Base-by-base conservation (phyloP, 371 early-diverging fungal species). In the Mortierella sp. region DNA sequence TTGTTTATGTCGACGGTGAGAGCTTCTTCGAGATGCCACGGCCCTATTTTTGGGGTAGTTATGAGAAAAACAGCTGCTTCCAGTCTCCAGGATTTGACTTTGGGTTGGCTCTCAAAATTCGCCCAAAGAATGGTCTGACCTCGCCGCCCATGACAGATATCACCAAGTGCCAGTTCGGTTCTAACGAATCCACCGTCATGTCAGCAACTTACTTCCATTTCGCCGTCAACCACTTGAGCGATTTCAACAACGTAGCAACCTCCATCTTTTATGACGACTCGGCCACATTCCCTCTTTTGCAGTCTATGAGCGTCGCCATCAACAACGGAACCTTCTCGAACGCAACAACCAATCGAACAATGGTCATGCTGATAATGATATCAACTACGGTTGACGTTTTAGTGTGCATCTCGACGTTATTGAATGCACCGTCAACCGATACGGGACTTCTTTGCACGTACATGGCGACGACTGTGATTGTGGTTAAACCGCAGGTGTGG, bases 271-370 rank as follows among this genome's bases (percentile, higher is more conserved):
- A 54, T 47, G 77, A 76, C 77, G 54, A 70, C 45, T 26, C 26
- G n/a, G 31, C 34, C 13, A 34, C 31, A 21, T 38, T 76, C 55
- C 71, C 77, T 16, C 77, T 76, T 19, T 55, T 76, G 77, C 42
- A 76, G n/a, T 38, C 24, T 26, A 76, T 76, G 77, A 54, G 44
- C 8, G 54, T 13, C 28, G 77, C 77, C 54, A 76, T 76, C 71
- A 44, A 55, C n/a, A 55, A 54, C 28, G 57, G 71, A n/a, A 38
- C 57, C 42, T 76, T 76, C 55, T 21, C 34, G 71, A 38, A 44
- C 28, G 44, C 77, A 70, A 76, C 71, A 38, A 71, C 57, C 71
- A 70, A 70, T n/a, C 8, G 42, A 34, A 70, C 70, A n/a, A 24
- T 55, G 38, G 77, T 70, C 44, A 38, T 70, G 24, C 42, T 75